Base-by-base conservation (phyloP, 495 filamentous ascomycete species). In the Amniculicola lignicola region DNA sequence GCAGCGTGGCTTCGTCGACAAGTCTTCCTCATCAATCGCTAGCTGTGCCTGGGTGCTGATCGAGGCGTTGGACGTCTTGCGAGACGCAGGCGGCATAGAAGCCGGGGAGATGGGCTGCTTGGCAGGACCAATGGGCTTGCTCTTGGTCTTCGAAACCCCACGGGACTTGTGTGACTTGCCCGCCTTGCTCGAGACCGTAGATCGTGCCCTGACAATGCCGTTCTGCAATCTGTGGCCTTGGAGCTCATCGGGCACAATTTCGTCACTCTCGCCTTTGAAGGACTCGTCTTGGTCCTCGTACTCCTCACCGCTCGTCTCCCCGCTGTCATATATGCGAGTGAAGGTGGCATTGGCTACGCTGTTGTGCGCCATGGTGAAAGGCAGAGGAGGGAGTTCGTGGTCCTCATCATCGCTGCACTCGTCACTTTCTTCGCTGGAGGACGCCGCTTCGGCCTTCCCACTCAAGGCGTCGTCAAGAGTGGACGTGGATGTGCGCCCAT, bases 1-100 rank as follows among this genome's bases (percentile, higher is more conserved):
- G 77, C 93, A 98, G 60, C 93, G 91, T 24, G 93, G 93, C 72
- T 96, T 96, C 31, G 86, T 89, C 1, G 89, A 94, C 16, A 95
- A 74, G 59, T 95, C 90, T 42, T 94, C 89, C 37, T 95, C 88
- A 56, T 95, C 93, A 3, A 82, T 82, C 40, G 82, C 87, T 42
- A 90, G 82, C 58, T 81, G 79, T 46, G 84, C 79, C 57, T 85
- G 84, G 67, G 85, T 81, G 57, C 83, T 82, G 49, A 80, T 77
- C 16, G 86, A 85, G 4, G 82, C 79, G 27, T 86, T 81, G 18
- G 88, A 89, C 27, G 83, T 79, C 71, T 95, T 96, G 67, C 93
- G 89, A 11, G 86, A 84, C 21, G 78, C 77, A 5, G 68, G 70
- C 62, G 81, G 83, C 33, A 82, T 74, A 45, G 83, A 89, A 67